Base-by-base conservation (phyloP, 2,329 filamentous ascomycete genomes). In the Colletotrichum sp. region DNA sequence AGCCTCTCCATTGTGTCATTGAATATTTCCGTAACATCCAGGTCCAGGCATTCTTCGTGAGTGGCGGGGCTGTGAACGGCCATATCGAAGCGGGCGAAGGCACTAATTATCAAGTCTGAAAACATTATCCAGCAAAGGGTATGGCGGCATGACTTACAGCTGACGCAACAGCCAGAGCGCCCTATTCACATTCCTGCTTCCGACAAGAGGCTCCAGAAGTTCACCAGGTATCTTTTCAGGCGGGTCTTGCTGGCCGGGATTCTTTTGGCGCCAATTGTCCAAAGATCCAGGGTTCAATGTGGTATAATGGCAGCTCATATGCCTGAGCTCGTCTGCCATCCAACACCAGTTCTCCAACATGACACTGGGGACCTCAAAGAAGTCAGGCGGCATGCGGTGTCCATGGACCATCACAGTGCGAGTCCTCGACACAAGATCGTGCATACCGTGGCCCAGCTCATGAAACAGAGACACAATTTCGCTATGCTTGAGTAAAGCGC, bases 11-110 rank as follows among this genome's bases (percentile, higher is more conserved):
- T 59, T 4, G 26, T 3, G 55, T 59, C 21, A 3, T 28, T 59
- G 3, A 24, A 59, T 15, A 28, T 18, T 0, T 0, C 8, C 0
- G 21, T 16, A 24, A 28, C 0, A 28, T 59, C 13, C 16, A 57
- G 0, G 3, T 16, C 4, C 13, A 24, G 3, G 7, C 13, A 59
- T 24, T 15, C 7, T 16, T 59, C 13, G 3, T 6, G 7, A 2
- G 21, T 28, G 3, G 13, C 21, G 2, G 21, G 55, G 5, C 26
- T 0, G 1, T 59, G 55, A 2, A 59, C 55, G 0, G 55, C 6
- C 55, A 59, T 59, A 0, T 28, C 55, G 8, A 59, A 59, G 5
- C 21, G 55, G 0, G 21, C 55, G 5, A 24, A 57, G 0, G 52
- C 52, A 16, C 52, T 57, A 6, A 16, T 21, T 57, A 6, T 2